A percentile compares a stretch with the other conserved stretches of the same genome.
These are phyloP conservation scores for Sporothrix pallida DNA, from an alignment of 2,329 filamentous ascomycete genomes.

Conservation along the genomic window DNA sequence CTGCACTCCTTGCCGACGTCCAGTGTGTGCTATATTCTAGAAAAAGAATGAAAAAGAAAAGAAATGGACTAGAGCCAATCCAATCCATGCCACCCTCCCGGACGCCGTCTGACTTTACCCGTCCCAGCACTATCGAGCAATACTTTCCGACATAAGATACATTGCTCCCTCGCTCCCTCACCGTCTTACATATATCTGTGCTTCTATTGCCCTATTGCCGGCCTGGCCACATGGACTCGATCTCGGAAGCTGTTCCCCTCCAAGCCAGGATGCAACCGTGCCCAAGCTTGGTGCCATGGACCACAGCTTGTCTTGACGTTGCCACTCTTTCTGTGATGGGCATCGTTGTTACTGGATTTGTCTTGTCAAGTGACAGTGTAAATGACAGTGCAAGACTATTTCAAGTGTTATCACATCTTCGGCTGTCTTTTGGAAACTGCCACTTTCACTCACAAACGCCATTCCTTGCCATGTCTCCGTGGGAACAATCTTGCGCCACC, in stretches of 20 bases:
- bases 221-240: conserved; percentile 5
- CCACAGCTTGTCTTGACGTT: conserved; percentile 17
- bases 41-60: background rate
- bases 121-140: background rate
- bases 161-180: too few species aligned
- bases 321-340: too few species aligned
- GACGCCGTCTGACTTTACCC: conserved; percentile 19
- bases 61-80: background rate
- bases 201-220: conserved; percentile 8
- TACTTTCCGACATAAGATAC: background rate
- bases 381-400: too few species aligned
- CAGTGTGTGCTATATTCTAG: conserved; percentile 5
- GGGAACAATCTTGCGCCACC: conserved; percentile 24
- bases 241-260: background rate
- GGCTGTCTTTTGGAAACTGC: background rate
- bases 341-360: too few species aligned
- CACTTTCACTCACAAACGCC: background rate
- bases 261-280: background rate
- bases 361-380: background rate
- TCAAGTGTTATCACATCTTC: too few species aligned
- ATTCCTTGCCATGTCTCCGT: conserved; percentile 26
- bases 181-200: background rate
- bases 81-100: conserved; percentile 1
- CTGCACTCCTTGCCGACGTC: background rate
- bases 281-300: conserved; percentile 3